Evolutionary conservation across 768 basidiomycete genomes (phyloP), one percentile per base, ranked within the genome.

Genomic region (Lactarius psammicola): DNA sequence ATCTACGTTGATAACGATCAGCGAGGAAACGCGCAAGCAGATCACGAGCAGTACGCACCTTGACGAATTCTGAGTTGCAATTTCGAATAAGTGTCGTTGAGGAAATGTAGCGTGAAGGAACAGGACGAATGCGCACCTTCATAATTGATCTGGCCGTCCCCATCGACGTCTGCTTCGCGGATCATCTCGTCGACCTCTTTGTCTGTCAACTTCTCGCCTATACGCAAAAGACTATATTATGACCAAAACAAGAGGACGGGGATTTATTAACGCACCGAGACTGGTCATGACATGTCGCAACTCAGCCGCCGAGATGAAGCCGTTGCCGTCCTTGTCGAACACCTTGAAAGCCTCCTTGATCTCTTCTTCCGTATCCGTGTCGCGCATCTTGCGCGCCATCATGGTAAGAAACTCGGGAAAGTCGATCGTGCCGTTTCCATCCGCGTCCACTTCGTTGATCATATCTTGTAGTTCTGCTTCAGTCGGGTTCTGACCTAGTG

Each of bases 341-440:
- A 94, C 93, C 78, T 90, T 91, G 86, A 98, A 98, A 30, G 96
- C 96, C 81, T 95, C 92, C 76, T 86, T 87, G 77, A 98, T 91
- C 80, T 97, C 95, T 76, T 95, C 94, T 78, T 97, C 94, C 71
- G 85, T 85, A 75, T 95, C 94, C 28, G 90, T 91, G 75, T 95
- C 92, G 74, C 88, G 87, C 90, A 94, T 94, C 80, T 92, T 92
- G 71, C 90, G 81, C 66, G 88, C 87, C 88, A 89, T 89, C 88
- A 89, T 87, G 54, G 87, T 88, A 68, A 90, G 80, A 79, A 93
- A 94, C 77, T 92, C 91, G 59, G 75, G 75, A 65, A 84, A 90
- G 79, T 95, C 93, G 77, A 94, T 93, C 66, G 87, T 90, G 67
- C 90, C 90, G 76, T 93, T 93, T 59, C 89, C 88, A 74, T 94